phyloP scores from a whole-genome alignment of 257 asterid species.

The Eustoma russellianum region DNA sequence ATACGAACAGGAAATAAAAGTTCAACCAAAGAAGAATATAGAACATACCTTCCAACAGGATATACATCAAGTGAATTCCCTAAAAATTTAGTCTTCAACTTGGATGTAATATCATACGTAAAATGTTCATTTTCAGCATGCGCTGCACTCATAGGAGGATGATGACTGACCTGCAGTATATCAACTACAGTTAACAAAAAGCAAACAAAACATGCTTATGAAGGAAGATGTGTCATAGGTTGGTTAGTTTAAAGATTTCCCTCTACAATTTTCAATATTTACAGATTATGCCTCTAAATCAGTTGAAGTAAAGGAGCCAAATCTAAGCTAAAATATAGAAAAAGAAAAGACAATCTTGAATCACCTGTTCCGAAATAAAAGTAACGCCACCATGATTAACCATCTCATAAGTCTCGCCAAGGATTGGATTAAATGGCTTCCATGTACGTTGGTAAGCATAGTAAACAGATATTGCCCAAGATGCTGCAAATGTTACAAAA shows the following conservation, averaged over 20 bases:
- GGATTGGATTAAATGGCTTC: slow-evolving; percentile 99
- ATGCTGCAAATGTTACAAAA: slow-evolving; percentile 43
- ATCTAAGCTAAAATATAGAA: background rate
- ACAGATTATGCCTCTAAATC: background rate
- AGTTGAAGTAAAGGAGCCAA: background rate
- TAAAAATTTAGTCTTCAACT: slow-evolving; percentile 77
- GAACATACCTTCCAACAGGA: slow-evolving; percentile 90
- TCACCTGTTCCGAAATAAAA: slow-evolving; percentile 89
- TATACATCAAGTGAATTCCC: slow-evolving; percentile 92
- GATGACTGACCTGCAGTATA: slow-evolving; percentile 51
- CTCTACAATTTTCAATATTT: background rate
- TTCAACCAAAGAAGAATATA: background rate
- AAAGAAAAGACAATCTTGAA: slow-evolving; percentile 1
- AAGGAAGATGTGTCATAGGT: background rate
- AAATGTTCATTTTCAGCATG: slow-evolving; percentile 96
- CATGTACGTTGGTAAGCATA: slow-evolving; percentile 92
- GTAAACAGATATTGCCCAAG: slow-evolving; percentile 90
- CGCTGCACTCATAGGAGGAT: slow-evolving; percentile 98
- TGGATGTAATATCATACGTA: slow-evolving; percentile 78
- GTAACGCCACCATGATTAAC: slow-evolving; percentile 76
- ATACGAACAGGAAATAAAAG: background rate
- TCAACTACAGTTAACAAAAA: background rate
- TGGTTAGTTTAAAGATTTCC: too few species aligned
- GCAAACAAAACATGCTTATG: background rate
- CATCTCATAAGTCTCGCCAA: slow-evolving; percentile 97